Evolutionary conservation across 2,329 filamentous ascomycete genomes (phyloP).

Genomic region (Diaporthe longicolla): DNA sequence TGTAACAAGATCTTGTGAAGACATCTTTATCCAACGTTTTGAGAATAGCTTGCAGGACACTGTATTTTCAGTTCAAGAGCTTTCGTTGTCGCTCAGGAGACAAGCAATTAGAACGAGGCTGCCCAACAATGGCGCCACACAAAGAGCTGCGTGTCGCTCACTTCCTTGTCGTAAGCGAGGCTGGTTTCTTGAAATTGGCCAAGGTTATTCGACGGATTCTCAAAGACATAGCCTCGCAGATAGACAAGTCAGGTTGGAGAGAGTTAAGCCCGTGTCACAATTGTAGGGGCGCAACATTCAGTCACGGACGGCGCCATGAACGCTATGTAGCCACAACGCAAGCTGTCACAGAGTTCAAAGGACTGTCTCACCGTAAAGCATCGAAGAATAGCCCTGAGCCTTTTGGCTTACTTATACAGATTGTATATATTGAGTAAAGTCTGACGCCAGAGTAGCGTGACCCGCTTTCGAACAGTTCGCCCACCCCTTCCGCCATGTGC

Average conservation of each 20-base stretch:
- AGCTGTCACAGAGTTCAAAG: not conserved
- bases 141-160: not conserved
- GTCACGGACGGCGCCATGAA: not conserved
- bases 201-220: too few relatives aligned
- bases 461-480: not conserved
- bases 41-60: too few relatives aligned
- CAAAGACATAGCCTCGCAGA: not conserved
- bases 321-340: not conserved
- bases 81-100: not conserved
- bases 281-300: not conserved
- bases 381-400: not conserved
- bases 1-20: too few relatives aligned
- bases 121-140: not conserved
- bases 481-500: not conserved
- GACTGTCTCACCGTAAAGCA: not conserved
- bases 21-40: too few relatives aligned
- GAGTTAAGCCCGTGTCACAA: not conserved
- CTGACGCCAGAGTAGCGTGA: slow-evolving; percentile 7
- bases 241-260: not conserved
- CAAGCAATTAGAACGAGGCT: too few relatives aligned
- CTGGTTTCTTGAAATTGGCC: too few relatives aligned
- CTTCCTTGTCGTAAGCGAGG: too few relatives aligned
- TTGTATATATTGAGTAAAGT: slow-evolving; percentile 17
- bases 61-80: not conserved
- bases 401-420: slow-evolving; percentile 18